Conservation (phyloP, 768 basidiomycete species). For the Podaxis carcinomalis region DNA sequence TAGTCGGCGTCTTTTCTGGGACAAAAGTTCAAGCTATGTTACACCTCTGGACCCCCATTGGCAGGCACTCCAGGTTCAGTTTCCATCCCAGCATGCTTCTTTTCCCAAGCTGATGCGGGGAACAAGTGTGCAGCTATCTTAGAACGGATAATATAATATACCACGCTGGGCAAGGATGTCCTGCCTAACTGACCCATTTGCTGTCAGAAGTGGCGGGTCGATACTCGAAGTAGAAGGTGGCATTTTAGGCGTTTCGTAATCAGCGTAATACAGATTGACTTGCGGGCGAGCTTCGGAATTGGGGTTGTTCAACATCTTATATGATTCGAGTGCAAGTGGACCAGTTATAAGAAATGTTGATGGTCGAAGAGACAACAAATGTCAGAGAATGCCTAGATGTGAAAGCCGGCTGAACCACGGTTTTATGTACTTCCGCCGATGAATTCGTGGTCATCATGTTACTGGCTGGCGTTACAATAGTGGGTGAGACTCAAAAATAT, state of each 20-base stretch:
- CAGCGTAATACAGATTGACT: background rate
- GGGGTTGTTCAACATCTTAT: background rate
- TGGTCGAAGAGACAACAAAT: background rate
- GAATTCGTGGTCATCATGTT: background rate
- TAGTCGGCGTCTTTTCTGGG: background rate
- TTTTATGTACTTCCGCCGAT: slow-evolving; percentile 6
- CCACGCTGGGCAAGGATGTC: background rate
- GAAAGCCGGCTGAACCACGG: slow-evolving; percentile 5
- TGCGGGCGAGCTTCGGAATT: slow-evolving; percentile 6
- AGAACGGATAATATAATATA: background rate
- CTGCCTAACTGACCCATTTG: background rate
- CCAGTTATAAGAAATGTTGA: background rate
- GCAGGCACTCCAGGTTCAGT: background rate
- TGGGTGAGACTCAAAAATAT: background rate
- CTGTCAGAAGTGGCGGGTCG: background rate
- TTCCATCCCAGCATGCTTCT: slow-evolving; percentile 6
- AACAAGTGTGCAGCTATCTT: background rate
- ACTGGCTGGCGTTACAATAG: slow-evolving; percentile 4
- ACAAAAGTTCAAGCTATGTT: slow-evolving; percentile 1
- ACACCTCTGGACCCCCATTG: background rate
- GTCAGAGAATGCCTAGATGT: background rate
- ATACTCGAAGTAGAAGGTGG: background rate
- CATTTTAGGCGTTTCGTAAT: slow-evolving; percentile 1
- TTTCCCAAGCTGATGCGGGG: slow-evolving; percentile 12
- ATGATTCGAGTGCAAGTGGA: background rate